phyloP scores from a whole-genome alignment of 768 basidiomycete genomes.

The Agaricus blazei region DNA sequence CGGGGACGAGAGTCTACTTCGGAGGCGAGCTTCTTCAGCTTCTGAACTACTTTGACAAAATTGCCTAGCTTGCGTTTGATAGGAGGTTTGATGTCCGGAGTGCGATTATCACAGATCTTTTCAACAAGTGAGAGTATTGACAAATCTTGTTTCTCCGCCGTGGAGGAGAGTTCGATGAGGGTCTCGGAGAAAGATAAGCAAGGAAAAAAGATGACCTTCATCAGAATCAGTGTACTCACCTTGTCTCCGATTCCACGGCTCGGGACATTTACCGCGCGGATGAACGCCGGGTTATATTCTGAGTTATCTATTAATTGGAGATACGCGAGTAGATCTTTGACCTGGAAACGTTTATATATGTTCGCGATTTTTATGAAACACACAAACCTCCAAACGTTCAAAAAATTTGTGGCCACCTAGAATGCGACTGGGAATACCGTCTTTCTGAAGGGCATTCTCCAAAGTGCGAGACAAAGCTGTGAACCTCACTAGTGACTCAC shows the following conservation, averaged over 20 bases:
- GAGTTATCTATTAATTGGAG: slow-evolving; percentile 81
- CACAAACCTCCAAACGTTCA: slow-evolving; percentile 66
- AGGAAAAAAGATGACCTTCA: not conserved
- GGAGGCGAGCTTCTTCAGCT: slow-evolving; percentile 46
- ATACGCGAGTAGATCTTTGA: slow-evolving; percentile 81
- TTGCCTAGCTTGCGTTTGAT: slow-evolving; percentile 56
- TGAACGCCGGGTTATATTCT: slow-evolving; percentile 57
- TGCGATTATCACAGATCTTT: slow-evolving; percentile 53
- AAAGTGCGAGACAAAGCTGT: slow-evolving; percentile 74
- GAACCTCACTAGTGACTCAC: slow-evolving; percentile 56
- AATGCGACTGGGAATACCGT: slow-evolving; percentile 72
- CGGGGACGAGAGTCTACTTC: slow-evolving; percentile 33
- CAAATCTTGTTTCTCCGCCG: slow-evolving; percentile 45
- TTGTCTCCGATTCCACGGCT: slow-evolving; percentile 73
- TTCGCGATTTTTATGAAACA: not conserved
- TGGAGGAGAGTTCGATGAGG: slow-evolving; percentile 48
- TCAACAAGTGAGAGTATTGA: slow-evolving; percentile 58
- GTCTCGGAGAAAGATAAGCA: slow-evolving; percentile 35
- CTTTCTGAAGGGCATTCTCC: slow-evolving; percentile 71
- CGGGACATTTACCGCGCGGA: slow-evolving; percentile 70
- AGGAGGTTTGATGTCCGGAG: slow-evolving; percentile 62
- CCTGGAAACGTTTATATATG: slow-evolving; percentile 27
- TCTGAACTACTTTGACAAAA: slow-evolving; percentile 55
- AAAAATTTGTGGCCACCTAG: slow-evolving; percentile 85
- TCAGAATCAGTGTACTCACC: slow-evolving; percentile 29